Conservation (phyloP, 2,329 filamentous ascomycete genomes). For the Fusarium dlaminii region DNA sequence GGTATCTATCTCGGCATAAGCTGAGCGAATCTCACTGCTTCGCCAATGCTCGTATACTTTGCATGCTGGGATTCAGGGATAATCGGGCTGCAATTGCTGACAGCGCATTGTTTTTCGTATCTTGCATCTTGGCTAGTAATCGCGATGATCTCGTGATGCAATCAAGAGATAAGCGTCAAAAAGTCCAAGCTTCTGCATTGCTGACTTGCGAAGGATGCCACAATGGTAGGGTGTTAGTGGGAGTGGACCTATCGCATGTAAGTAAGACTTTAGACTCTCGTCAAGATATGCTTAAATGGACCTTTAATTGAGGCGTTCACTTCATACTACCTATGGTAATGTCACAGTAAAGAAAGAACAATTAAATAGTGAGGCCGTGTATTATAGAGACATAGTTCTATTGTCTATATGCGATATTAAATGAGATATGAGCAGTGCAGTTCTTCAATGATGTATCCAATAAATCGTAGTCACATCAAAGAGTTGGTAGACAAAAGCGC, state of each 20-base stretch:
- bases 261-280: neutral
- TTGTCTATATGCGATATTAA: conserved; percentile 17
- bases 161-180: neutral
- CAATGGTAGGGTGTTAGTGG: neutral
- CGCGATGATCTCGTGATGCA: neutral
- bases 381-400: conserved; percentile 12
- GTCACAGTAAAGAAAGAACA: neutral
- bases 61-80: neutral
- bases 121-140: neutral
- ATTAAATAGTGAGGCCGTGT: neutral
- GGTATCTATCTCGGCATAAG: neutral
- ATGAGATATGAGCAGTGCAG: conserved; percentile 7
- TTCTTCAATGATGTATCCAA: conserved; percentile 10
- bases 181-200: neutral
- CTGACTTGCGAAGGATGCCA: neutral
- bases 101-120: neutral
- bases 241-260: conserved; percentile 7
- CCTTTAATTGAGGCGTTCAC: neutral
- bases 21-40: neutral
- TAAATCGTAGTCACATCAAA: conserved; percentile 11
- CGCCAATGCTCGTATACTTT: neutral
- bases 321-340: too few species aligned
- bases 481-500: neutral
- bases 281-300: neutral
- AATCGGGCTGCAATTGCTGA: neutral